These are phyloP conservation scores for Sphaceloma murrayae DNA, from an alignment of 2,329 filamentous ascomycete species.

Conservation along the genomic window DNA sequence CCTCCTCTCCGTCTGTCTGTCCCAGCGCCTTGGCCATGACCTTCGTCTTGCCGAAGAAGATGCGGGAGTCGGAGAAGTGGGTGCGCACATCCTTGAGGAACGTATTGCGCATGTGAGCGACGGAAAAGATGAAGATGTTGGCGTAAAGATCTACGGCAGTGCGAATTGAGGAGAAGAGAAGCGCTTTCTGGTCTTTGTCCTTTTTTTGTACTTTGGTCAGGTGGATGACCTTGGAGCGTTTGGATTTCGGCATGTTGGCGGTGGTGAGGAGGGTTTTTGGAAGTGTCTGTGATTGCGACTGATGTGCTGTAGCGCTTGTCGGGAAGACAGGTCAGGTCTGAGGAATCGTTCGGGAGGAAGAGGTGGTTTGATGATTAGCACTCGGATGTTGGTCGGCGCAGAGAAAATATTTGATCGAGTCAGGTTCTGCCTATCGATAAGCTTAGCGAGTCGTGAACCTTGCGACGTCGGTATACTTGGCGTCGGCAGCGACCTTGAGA, in stretches of 20 bases:
- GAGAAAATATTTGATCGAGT: slow-evolving; percentile 11
- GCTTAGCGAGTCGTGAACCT: not conserved
- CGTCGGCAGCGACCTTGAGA: not conserved
- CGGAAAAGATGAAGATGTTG: slow-evolving; percentile 84
- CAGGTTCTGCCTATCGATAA: slow-evolving; percentile 1
- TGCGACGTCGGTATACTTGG: not conserved
- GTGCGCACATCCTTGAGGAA: slow-evolving; percentile 84
- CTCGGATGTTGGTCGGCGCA: slow-evolving; percentile 88
- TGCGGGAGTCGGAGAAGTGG: slow-evolving; percentile 72
- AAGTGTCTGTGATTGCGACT: too few species aligned
- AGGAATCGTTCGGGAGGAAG: not conserved
- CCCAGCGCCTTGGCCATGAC: slow-evolving; percentile 96
- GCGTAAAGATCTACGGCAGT: slow-evolving; percentile 76
- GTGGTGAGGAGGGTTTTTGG: slow-evolving; percentile 10
- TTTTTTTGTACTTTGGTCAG: slow-evolving; percentile 90
- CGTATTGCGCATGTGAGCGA: slow-evolving; percentile 97
- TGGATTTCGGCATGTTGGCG: slow-evolving; percentile 82
- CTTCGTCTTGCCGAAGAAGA: slow-evolving; percentile 99
- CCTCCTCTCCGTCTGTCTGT: slow-evolving; percentile 58
- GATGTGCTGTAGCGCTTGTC: not conserved
- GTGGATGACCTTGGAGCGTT: slow-evolving; percentile 80
- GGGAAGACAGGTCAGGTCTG: not conserved
- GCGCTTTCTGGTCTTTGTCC: slow-evolving; percentile 78
- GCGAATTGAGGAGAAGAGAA: slow-evolving; percentile 80
- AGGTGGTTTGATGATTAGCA: slow-evolving; percentile 83